phyloP scores from a whole-genome alignment of 2,329 filamentous ascomycete genomes.

The Aspergillus viridinutans region DNA sequence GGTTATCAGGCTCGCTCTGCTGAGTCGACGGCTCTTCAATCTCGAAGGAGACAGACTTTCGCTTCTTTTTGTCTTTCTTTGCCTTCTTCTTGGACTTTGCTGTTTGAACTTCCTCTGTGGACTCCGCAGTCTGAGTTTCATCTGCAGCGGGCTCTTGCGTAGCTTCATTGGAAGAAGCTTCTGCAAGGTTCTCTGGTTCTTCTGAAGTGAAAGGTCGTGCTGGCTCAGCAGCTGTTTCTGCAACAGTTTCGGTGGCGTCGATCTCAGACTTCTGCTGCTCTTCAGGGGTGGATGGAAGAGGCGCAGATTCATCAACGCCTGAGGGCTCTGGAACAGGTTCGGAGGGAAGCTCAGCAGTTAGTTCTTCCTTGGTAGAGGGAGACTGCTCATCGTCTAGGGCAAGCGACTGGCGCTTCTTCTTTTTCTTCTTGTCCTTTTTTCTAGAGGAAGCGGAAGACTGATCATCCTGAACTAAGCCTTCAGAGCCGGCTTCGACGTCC shows the following conservation, averaged over 20 bases:
- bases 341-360: neutral
- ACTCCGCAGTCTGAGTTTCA: conserved; percentile 4
- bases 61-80: conserved; percentile 39
- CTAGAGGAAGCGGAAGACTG: neutral
- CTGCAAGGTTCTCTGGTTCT: neutral
- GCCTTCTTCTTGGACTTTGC: conserved; percentile 33
- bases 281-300: neutral
- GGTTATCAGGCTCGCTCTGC: conserved; percentile 2
- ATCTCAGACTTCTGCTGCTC: neutral
- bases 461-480: neutral
- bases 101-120: conserved; percentile 11
- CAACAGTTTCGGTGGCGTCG: neutral
- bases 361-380: neutral
- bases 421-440: neutral
- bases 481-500: neutral
- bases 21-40: conserved; percentile 16
- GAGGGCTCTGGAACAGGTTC: neutral
- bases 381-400: conserved; percentile 1
- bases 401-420: conserved; percentile 12
- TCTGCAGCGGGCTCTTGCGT: neutral
- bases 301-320: neutral
- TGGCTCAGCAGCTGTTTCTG: neutral
- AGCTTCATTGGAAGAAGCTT: neutral
- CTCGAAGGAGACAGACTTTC: conserved; percentile 22
- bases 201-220: neutral